Evolutionary conservation across 768 basidiomycete genomes (phyloP), one percentile per base, ranked within the genome.

Genomic region (Termitomyces sp.): DNA sequence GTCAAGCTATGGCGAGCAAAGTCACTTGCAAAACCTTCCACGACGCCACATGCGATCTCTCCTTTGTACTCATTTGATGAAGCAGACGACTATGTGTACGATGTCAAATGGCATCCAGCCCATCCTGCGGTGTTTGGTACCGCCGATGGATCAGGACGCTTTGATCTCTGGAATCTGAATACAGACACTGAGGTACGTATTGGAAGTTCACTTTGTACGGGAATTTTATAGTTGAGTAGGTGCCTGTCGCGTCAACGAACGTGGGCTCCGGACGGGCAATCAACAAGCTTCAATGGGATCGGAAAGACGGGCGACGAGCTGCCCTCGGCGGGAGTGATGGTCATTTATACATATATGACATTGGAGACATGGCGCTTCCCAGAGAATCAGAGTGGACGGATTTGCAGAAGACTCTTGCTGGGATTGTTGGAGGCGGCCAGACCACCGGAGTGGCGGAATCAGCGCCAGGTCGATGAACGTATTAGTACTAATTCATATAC

Each of bases 111-210:
- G 97, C 97, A 99, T 69, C 94, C 96, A 6, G 79, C 84, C 14
- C 95, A 99, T 72, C 97, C 97, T 14, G 94, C 96, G 1, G 60
- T 95, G 48, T 99, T 98, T 69, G 95, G 92, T 22, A 86, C 86
- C 4, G 97, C 92, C 2, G 94, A 98, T 68, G 97, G 97, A 2
- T 89, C 91, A 2, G 97, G 95, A 26, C 90, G 88, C 70, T 98
- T 99, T 70, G 93, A 98, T 66, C 68, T 99, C 40, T 99, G 97
- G 97, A 98, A 99, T 71, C 71, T 99, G 68, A 99, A 98, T 70
- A 75, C 79, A n/a, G 96, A 98, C 63, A 93, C 92, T 4, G 97
- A 99, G 84, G 96, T 94, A 67, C 58, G 87, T 76, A n/a, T 22
- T 32, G n/a, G n/a, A 35, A 48, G 20, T 30, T 26, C 16, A 43